phyloP scores from a whole-genome alignment of 176 grass and related monocot genomes.

The Bonia amplexicaulis region DNA sequence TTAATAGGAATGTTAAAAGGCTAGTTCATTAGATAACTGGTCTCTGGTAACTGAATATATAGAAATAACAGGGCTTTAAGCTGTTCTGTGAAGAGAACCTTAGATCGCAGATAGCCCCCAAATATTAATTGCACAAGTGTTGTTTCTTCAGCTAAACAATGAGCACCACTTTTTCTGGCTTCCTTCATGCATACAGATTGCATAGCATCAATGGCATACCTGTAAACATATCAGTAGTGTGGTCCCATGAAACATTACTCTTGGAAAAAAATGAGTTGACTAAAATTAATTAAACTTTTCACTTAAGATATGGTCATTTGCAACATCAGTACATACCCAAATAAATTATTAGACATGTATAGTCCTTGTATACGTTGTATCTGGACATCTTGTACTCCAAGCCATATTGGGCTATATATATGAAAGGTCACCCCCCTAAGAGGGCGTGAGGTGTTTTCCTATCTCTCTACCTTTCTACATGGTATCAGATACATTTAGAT shows the following conservation, averaged over 20 bases:
- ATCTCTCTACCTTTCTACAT: too few species aligned
- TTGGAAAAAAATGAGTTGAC: not conserved
- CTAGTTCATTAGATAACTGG: not conserved
- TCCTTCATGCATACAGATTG: constrained; percentile 85
- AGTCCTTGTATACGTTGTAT: too few species aligned
- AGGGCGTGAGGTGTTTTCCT: too few species aligned
- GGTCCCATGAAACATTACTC: not conserved
- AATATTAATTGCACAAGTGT: constrained; percentile 89
- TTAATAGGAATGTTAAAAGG: not conserved
- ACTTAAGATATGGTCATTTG: not conserved
- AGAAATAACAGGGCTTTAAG: constrained; percentile 15
- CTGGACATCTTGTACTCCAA: too few species aligned
- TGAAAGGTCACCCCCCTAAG: too few species aligned
- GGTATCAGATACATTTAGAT: too few species aligned
- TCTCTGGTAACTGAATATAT: constrained; percentile 7
- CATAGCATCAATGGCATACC: constrained; percentile 92
- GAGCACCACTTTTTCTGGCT: constrained; percentile 37
- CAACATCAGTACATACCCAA: constrained; percentile 8
- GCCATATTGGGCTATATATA: too few species aligned
- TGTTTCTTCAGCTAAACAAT: constrained; percentile 65
- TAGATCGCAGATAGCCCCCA: constrained; percentile 93
- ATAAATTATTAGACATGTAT: not conserved
- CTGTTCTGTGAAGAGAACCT: constrained; percentile 44
- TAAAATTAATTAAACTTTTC: not conserved
- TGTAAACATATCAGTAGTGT: constrained; percentile 37